phyloP scores from a whole-genome alignment of 306 rosid genomes.

The Glycine tomentella region DNA sequence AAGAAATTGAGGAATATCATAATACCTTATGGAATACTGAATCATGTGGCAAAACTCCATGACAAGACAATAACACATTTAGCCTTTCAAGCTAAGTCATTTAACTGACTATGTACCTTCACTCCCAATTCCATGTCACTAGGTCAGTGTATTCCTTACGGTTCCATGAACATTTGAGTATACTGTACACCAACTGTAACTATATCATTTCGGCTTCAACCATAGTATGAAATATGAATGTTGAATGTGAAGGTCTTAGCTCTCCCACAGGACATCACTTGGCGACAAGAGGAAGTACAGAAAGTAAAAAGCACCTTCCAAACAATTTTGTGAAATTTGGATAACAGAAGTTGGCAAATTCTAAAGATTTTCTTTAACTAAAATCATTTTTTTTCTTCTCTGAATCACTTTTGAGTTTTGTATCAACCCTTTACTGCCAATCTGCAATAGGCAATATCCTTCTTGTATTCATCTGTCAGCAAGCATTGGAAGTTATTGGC shows the following conservation, averaged over 20 bases:
- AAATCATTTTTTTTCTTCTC: no score
- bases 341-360: neutral
- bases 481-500: no score
- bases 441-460: constrained; percentile 28
- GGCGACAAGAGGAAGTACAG: neutral
- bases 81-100: constrained; percentile 48
- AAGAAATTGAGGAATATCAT: neutral
- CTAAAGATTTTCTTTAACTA: neutral
- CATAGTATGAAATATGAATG: no score
- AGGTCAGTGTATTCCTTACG: constrained; percentile 13
- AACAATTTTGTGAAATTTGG: neutral
- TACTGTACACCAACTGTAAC: neutral
- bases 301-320: constrained; percentile 24
- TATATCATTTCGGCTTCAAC: neutral
- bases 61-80: constrained; percentile 22
- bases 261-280: constrained; percentile 26
- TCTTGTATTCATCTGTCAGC: constrained; percentile 8
- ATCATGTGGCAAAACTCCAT: neutral
- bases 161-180: constrained; percentile 44
- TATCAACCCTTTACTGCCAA: neutral
- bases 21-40: neutral
- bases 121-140: constrained; percentile 12
- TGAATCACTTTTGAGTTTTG: neutral
- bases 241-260: constrained; percentile 12
- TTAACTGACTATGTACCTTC: neutral